These are phyloP conservation scores for Maudiozyma pseudohumilis DNA, from an alignment of 805 yeast species.

Conservation along the genomic window DNA sequence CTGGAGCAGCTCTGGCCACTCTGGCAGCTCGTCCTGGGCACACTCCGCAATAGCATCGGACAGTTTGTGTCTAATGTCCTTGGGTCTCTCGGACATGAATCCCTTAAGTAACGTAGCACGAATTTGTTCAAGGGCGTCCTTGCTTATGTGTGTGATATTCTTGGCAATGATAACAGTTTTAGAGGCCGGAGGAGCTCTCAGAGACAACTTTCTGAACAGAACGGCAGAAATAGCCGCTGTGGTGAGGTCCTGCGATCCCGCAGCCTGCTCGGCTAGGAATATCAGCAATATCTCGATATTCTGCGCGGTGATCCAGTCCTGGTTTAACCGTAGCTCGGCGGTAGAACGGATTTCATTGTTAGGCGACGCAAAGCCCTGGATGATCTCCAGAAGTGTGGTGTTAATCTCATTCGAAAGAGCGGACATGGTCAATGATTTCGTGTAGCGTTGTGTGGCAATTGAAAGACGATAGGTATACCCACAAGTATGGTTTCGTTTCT, in stretches of 20 bases:
- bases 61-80: slow-evolving; percentile 76
- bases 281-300: slow-evolving; percentile 62
- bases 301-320: slow-evolving; percentile 63
- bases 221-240: slow-evolving; percentile 73
- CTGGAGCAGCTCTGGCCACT: slow-evolving; percentile 75
- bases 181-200: slow-evolving; percentile 56
- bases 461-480: too few relatives aligned
- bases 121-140: slow-evolving; percentile 50
- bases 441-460: neutral
- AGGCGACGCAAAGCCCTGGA: slow-evolving; percentile 64
- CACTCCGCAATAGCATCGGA: slow-evolving; percentile 93
- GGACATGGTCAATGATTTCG: slow-evolving; percentile 25
- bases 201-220: slow-evolving; percentile 76
- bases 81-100: slow-evolving; percentile 56
- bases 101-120: slow-evolving; percentile 63
- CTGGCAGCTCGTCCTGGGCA: slow-evolving; percentile 53
- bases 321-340: slow-evolving; percentile 67
- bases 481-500: too few relatives aligned
- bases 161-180: slow-evolving; percentile 60
- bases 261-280: slow-evolving; percentile 74
- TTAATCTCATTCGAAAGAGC: slow-evolving; percentile 52
- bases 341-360: slow-evolving; percentile 64
- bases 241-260: slow-evolving; percentile 49
- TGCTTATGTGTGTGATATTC: slow-evolving; percentile 61
- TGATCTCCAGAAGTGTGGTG: slow-evolving; percentile 42